Base-by-base conservation (phyloP, 305 asterid species). In the Fraxinus floribunda region DNA sequence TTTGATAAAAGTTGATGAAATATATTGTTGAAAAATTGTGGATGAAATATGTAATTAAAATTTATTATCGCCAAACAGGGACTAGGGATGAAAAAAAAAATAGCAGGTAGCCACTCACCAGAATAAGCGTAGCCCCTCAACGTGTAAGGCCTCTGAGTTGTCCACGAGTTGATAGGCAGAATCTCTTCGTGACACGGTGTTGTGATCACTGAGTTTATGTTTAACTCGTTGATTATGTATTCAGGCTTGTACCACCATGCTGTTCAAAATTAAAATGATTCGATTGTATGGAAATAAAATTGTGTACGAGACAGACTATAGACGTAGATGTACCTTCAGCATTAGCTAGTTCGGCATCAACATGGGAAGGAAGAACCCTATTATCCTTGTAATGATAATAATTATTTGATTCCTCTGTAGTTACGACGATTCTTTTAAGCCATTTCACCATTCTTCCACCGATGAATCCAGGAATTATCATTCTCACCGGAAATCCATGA, bases 201-300 rank as follows among this genome's bases (percentile, higher is more conserved):
- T 9, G 98, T 95, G 35, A 94, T 94, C 26, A 91, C 98, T 5
- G 99, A 95, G 91, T 95, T 95, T 18, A 90, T 94, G 88, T 95
- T 95, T 39, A 95, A 83, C 90, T 95, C 99, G 81, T 95, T 95
- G 83, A 95, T 95, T 80, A 93, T 95, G 91, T 88, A 78, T 82
- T 94, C 99, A 1, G 94, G 95, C 84, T 91, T 95, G 84, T 95
- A 94, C 99, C 99, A 95, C 99, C 98, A 95, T 0, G 95, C 99
- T 95, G 93, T 39, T 24, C 7, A 30, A 10, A 18, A 52, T 16
- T 52, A 52, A 52, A 52, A 52, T 52, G 62, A 46, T n/a, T 46
- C 5, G n/a, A 3, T 13, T 15, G 57, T 46, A 13, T 13, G 57
- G 57, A 46, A 13, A 13, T 46, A 46, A 46, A 13, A n/a, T 52